Base-by-base conservation (phyloP, 306 rosid species). In the Castanopsis chinensis region DNA sequence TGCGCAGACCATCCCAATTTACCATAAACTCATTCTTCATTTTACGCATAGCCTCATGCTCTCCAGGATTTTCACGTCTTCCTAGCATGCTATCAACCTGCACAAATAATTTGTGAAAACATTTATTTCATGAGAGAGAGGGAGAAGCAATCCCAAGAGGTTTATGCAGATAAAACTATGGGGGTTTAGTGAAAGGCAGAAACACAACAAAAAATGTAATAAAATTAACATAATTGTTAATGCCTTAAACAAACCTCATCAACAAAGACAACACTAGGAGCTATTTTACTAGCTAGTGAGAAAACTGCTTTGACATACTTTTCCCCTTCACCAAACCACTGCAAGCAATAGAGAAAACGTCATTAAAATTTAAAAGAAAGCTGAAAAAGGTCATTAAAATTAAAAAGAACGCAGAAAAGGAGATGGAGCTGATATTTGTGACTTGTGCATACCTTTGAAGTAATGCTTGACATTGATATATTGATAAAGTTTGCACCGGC, bases 261-360 rank as follows among this genome's bases (percentile, higher is more conserved):
- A 76, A 92, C 99, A 84, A 94, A 94, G 51, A 94, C 87, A 72
- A 94, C 99, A 87, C 99, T 90, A 2, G 99, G 99, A 70, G 99
- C 89, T 71, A 94, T 94, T 90, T 94, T 94, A 92, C 99, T 88
- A 45, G 99, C 99, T 10, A 94, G 81, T 54, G 99, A 94, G 81
- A 94, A 94, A 85, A 94, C 92, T 0, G 97, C 97, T 86, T 94
- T 94, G 75, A 94, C 99, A 18, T 92, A 94, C 82, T 94, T 94
- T 82, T 94, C 99, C 75, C 95, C 99, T 86, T 94, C 99, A 43
- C 99, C 99, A 79, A 94, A 94, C 99, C 99, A 94, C 97, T 94
- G 90, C 85, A 80, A 82, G 56, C 68, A 82, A 71, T 14, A 80
- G 59, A 76, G 57, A 51, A 28, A 80, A 11, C 35, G 27, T 75